A percentile compares a stretch with the other conserved stretches of the same genome.
Evolutionary conservation across 768 basidiomycete genomes (phyloP).

Genomic region (Rhizopogon vesiculosus): DNA sequence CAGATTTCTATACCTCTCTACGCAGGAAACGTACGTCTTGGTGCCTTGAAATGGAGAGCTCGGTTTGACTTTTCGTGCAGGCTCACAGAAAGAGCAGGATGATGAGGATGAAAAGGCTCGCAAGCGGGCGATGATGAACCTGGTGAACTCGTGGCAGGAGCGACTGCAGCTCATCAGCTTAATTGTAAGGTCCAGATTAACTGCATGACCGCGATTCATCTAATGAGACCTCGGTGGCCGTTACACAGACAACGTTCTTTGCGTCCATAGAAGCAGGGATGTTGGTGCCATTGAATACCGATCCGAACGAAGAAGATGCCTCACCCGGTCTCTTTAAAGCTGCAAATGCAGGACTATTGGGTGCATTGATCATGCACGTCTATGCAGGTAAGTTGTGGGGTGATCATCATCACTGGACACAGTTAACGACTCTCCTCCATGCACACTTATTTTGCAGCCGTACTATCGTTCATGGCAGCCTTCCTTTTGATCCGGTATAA

Average conservation of each 20-base stretch:
- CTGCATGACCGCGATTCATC: not conserved
- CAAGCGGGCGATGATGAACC: slow-evolving; percentile 41
- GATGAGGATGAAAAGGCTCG: slow-evolving; percentile 40
- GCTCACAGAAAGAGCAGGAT: slow-evolving; percentile 48
- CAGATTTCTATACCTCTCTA: not conserved
- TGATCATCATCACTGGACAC: slow-evolving; percentile 21
- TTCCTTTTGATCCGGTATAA: slow-evolving; percentile 55
- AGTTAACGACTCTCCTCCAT: not conserved
- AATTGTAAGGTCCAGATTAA: slow-evolving; percentile 36
- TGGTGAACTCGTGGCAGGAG: slow-evolving; percentile 61
- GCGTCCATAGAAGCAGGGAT: slow-evolving; percentile 54
- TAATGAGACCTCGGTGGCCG: not conserved
- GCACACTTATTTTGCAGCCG: slow-evolving; percentile 18
- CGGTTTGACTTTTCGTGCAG: slow-evolving; percentile 15
- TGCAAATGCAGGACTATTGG: slow-evolving; percentile 44
- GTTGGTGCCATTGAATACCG: slow-evolving; percentile 35
- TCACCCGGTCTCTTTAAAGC: slow-evolving; percentile 15
- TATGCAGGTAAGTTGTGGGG: slow-evolving; percentile 37
- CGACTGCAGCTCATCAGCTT: slow-evolving; percentile 56
- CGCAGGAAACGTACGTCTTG: slow-evolving; percentile 16
- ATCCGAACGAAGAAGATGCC: slow-evolving; percentile 7
- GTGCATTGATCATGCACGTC: slow-evolving; percentile 50
- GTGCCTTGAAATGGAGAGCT: not conserved
- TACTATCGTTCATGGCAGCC: slow-evolving; percentile 48
- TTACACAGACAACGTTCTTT: slow-evolving; percentile 55